Base-by-base conservation (phyloP, 805 yeast species). In the Hanseniaspora valbyensis region DNA sequence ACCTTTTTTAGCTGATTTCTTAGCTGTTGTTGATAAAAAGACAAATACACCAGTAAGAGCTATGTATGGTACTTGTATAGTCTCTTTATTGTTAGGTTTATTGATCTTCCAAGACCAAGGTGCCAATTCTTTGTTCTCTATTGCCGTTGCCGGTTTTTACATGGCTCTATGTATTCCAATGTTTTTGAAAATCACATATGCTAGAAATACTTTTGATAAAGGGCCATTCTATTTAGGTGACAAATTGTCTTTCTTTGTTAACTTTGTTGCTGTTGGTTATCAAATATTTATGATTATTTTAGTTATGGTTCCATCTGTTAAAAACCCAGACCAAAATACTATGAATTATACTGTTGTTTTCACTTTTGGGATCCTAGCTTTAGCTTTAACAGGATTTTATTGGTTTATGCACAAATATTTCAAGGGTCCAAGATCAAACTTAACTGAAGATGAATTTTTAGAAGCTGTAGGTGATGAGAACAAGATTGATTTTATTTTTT, bases 331-430 rank as follows among this genome's bases (percentile, higher is more conserved):
- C 12, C 68, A 67, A 51, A 63, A 65, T 0, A 65, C 75, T 4
- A 83, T 83, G 92, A 83, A 83, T 63, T 83, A 83, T 60, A 77
- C 87, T 1, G 73, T 74, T 59, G 85, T 77, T 3, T 76, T 82
- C 52, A 80, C 77, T 36, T 76, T 77, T 24, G 79, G 78, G 22
- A 71, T 75, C 13, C 78, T 84, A 83, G 53, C 75, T 2, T 66
- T 78, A 19, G 69, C 83, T 1, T 59, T 72, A 54, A 44, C 71
- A 0, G 80, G 80, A 59, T 80, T 75, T 65, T 69, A 61, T 44
- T 59, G 68, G 2, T 71, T 72, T 58, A 82, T 79, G 21, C 73
- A 72, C 54, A 74, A 71, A 53, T 64, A 67, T 56, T 81, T 74
- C 67, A 63, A 67, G 34, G 88, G 88, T 6, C 86, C 87, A 36